Evolutionary conservation across 192 early-diverging fungal genomes (phyloP).

Genomic region (Jimgerdemannia lactiflua): DNA sequence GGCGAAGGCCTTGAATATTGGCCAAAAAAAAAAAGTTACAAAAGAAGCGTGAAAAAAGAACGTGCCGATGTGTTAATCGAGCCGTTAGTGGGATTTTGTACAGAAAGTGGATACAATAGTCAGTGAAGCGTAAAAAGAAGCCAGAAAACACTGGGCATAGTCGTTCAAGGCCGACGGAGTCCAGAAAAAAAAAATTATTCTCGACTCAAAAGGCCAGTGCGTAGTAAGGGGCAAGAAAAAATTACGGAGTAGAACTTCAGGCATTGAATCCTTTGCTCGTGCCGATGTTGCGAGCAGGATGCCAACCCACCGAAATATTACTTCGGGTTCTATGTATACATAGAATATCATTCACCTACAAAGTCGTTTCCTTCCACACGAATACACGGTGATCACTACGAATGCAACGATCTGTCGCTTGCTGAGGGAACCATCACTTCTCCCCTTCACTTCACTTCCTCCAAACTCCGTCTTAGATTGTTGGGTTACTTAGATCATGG

Average conservation of each 20-base stretch:
- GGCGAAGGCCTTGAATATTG: not conserved
- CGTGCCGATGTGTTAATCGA: too few relatives aligned
- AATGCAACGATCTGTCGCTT: too few relatives aligned
- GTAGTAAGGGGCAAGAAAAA: not conserved
- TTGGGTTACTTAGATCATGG: conserved; percentile 50
- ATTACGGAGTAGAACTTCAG: too few relatives aligned
- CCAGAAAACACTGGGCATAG: too few relatives aligned
- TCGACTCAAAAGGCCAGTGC: not conserved
- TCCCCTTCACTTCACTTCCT: too few relatives aligned
- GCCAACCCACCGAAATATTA: not conserved
- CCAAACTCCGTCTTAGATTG: conserved; percentile 14
- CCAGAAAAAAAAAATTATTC: not conserved
- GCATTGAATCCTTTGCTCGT: not conserved
- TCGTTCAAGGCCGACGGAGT: too few relatives aligned
- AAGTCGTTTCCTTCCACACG: not conserved
- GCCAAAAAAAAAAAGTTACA: conserved; percentile 1
- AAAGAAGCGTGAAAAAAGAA: not conserved
- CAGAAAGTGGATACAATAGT: too few relatives aligned
- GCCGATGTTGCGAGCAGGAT: not conserved
- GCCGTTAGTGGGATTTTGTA: too few relatives aligned
- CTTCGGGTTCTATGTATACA: not conserved
- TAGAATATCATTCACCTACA: not conserved
- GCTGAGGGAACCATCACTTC: too few relatives aligned
- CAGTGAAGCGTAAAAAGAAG: too few relatives aligned
- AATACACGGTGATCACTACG: not conserved